Evolutionary conservation across 805 yeast species (phyloP).

Genomic region (Ogataea ramenticola): DNA sequence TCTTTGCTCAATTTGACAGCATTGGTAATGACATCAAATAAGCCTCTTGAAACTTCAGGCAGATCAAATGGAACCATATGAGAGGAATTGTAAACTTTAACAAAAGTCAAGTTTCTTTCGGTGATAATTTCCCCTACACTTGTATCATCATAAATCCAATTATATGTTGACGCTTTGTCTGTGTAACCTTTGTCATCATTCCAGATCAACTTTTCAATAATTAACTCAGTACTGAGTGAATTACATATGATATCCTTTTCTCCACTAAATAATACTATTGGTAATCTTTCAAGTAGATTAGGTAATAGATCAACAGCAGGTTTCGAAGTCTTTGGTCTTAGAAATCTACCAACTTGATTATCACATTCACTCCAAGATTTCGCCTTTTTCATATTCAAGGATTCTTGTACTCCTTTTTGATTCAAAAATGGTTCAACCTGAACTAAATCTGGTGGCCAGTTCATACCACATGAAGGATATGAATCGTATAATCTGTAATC

Average conservation of each 20-base stretch:
- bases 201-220: conserved; percentile 61
- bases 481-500: conserved; percentile 65
- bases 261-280: conserved; percentile 76
- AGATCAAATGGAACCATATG: conserved; percentile 93
- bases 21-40: conserved; percentile 46
- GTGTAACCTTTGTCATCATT: conserved; percentile 49
- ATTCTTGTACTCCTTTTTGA: conserved; percentile 34
- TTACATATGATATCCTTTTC: conserved; percentile 88
- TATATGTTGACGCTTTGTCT: conserved; percentile 21
- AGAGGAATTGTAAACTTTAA: conserved; percentile 66
- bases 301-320: conserved; percentile 71
- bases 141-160: conserved; percentile 39
- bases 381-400: conserved; percentile 39
- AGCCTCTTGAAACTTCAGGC: conserved; percentile 61
- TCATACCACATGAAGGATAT: conserved; percentile 83
- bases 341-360: conserved; percentile 41
- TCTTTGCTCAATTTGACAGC: conserved; percentile 18
- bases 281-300: conserved; percentile 45
- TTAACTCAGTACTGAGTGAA: conserved; percentile 60
- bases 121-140: conserved; percentile 31
- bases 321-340: conserved; percentile 43
- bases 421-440: conserved; percentile 45
- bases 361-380: conserved; percentile 75
- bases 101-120: conserved; percentile 71
- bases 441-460: conserved; percentile 74